Percentiles rank a stretch among this genome's conserved stretches.
Conservation (phyloP, 2,329 filamentous ascomycete species). For the Talaromyces piceae region DNA sequence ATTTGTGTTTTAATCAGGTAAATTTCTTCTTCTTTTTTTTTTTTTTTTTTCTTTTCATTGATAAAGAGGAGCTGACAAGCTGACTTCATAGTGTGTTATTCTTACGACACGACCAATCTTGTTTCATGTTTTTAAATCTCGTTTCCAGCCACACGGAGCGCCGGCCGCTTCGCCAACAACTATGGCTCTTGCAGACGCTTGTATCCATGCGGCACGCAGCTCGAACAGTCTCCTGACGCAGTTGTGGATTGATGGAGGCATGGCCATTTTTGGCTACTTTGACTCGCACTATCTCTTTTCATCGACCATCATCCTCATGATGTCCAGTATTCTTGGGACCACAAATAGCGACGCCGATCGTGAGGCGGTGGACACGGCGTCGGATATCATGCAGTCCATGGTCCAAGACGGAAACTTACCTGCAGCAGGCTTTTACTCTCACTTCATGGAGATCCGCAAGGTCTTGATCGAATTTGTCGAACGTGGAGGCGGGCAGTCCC, state of each 20-base stretch:
- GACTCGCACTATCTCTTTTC: constrained; percentile 13
- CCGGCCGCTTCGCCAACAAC: constrained; percentile 10
- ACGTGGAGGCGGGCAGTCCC: not conserved
- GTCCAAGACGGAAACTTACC: constrained; percentile 13
- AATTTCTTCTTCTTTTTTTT: not conserved
- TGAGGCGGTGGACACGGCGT: constrained; percentile 12
- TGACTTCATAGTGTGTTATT: constrained; percentile 10
- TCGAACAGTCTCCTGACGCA: constrained; percentile 14
- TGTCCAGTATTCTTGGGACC: constrained; percentile 12
- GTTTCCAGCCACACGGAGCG: constrained; percentile 9
- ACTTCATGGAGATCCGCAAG: constrained; percentile 12
- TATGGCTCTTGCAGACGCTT: constrained; percentile 12
- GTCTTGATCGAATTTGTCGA: constrained; percentile 9
- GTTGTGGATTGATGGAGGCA: constrained; percentile 14
- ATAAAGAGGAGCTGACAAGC: not conserved
- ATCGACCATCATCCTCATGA: constrained; percentile 15
- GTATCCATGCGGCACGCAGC: constrained; percentile 13
- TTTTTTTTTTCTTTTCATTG: not conserved
- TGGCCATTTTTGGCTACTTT: constrained; percentile 13
- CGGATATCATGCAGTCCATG: constrained; percentile 13
- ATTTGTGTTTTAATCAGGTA: constrained; percentile 14
- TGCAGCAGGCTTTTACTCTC: constrained; percentile 11
- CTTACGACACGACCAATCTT: constrained; percentile 13
- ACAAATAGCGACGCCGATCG: constrained; percentile 10
- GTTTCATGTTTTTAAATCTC: constrained; percentile 13